Base-by-base conservation (phyloP, 108 stramenopile species). In the Skeletonema costatum region DNA sequence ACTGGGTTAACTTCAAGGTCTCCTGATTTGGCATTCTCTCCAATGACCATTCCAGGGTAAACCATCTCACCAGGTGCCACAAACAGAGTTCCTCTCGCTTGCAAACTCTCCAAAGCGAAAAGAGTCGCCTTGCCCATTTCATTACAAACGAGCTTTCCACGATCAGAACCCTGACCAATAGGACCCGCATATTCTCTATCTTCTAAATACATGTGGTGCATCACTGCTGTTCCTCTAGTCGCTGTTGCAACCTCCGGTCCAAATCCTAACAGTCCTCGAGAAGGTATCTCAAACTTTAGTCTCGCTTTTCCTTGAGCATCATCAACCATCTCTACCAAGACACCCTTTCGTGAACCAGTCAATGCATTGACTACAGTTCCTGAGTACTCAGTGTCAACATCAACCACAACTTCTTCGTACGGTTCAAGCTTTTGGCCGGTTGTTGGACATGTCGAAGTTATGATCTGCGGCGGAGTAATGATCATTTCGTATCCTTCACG, bases 401-500 rank as follows among this genome's bases (percentile, higher is more conserved):
- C 99, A 16, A 98, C 92, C 3, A 92, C 89, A 16, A 98, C 95
- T 76, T 93, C 97, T 85, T 99, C 99, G 50, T 87, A 98, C 0
- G 99, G 99, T 77, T 99, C 99, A 30, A 95, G 64, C 38, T 85
- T 75, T 25, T 86, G 79, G 50, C 92, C 92, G 51, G 88, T 87
- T 11, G 93, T 88, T 12, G 87, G 80, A 51, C 78, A 83, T 8
- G 60, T 83, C n/a, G 74, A 81, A 41, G 97, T 97, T 32, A 99
- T 60, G 42, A 96, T 98, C 59, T 84, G 87, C 11, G 99, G 99
- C 8, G 98, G 99, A 4, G 95, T 92, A 48, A 99, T 90, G 38
- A 93, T 84, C 69, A 99, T 75, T 82, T 99, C 99, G 69, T 88
- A 99, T 25, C 99, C 99, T 81, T 99, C 98, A 9, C 99, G 87